Conservation (phyloP, 2,329 filamentous ascomycete genomes). For the Aspergillus fischeri region DNA sequence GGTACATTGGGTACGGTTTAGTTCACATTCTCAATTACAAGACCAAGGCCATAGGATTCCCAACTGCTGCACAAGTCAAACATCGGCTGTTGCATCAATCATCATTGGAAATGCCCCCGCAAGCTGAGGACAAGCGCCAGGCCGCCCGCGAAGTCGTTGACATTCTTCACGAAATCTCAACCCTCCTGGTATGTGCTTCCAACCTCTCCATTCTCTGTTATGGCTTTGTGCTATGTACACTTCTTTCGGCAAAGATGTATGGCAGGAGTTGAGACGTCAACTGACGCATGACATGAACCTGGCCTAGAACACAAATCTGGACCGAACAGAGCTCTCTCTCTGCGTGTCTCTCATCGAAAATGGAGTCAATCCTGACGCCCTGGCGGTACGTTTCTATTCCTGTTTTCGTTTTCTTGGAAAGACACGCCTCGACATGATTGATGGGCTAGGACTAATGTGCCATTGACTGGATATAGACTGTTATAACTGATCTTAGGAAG, state of each 20-base stretch:
- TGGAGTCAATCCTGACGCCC: constrained; percentile 89
- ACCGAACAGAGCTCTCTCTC: constrained; percentile 84
- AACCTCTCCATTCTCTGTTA: constrained; percentile 2
- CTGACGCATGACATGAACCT: neutral
- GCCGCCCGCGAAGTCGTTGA: constrained; percentile 49
- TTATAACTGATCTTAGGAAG: constrained; percentile 45
- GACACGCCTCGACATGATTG: neutral
- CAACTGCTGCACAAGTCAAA: neutral
- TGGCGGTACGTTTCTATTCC: constrained; percentile 64
- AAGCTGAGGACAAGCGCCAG: constrained; percentile 45
- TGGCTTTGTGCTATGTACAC: constrained; percentile 1
- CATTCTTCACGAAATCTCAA: constrained; percentile 49
- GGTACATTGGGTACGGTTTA: neutral
- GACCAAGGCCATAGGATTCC: neutral
- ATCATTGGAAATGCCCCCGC: constrained; percentile 35
- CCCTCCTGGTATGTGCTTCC: constrained; percentile 37
- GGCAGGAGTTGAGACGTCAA: neutral
- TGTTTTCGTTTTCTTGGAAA: neutral
- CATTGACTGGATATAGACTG: constrained; percentile 29
- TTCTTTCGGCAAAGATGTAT: neutral
- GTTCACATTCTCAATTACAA: neutral
- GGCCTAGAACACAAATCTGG: constrained; percentile 81
- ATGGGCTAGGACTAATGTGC: constrained; percentile 5
- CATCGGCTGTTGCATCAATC: neutral
- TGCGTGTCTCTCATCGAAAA: constrained; percentile 98